Evolutionary conservation across 2,329 filamentous ascomycete genomes (phyloP).

Genomic region (Albifimbria verrucaria): DNA sequence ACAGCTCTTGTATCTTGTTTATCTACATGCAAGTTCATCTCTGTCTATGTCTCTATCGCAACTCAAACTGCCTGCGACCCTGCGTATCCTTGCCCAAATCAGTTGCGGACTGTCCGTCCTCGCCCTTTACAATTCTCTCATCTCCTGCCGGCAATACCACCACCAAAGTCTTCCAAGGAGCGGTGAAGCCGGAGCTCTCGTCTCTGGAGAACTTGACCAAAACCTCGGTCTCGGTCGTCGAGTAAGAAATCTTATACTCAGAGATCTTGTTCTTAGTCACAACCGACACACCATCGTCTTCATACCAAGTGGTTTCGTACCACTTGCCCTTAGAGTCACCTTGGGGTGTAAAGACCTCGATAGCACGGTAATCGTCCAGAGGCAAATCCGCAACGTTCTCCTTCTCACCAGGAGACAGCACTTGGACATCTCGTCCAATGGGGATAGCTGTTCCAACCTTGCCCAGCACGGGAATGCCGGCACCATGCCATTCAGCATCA

Average conservation of each 20-base stretch:
- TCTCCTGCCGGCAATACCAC: conserved; percentile 31
- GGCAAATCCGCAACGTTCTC: conserved; percentile 35
- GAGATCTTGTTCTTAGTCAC: conserved; percentile 28
- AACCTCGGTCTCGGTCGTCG: conserved; percentile 13
- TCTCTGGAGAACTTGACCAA: conserved; percentile 23
- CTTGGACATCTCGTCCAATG: conserved; percentile 33
- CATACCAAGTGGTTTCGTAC: conserved; percentile 30
- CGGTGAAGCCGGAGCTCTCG: conserved; percentile 27
- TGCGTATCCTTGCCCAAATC: conserved; percentile 15
- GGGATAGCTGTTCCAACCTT: conserved; percentile 37
- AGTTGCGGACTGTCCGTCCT: conserved; percentile 5
- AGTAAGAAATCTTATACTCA: conserved; percentile 26
- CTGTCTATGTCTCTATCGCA: too few relatives aligned
- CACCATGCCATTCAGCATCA: conserved; percentile 38
- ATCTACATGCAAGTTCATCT: too few relatives aligned
- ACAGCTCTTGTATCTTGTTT: too few relatives aligned
- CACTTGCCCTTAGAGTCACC: conserved; percentile 14
- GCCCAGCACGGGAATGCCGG: conserved; percentile 36
- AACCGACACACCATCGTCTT: conserved; percentile 34
- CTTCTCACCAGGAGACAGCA: conserved; percentile 31
- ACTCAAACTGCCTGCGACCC: conserved; percentile 17
- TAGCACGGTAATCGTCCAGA: conserved; percentile 37
- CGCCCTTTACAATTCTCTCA: conserved; percentile 11
- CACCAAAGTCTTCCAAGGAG: conserved; percentile 29
- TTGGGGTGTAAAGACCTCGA: conserved; percentile 40